Conservation (phyloP, 768 basidiomycete genomes). For the Coprinellus micaceus region DNA sequence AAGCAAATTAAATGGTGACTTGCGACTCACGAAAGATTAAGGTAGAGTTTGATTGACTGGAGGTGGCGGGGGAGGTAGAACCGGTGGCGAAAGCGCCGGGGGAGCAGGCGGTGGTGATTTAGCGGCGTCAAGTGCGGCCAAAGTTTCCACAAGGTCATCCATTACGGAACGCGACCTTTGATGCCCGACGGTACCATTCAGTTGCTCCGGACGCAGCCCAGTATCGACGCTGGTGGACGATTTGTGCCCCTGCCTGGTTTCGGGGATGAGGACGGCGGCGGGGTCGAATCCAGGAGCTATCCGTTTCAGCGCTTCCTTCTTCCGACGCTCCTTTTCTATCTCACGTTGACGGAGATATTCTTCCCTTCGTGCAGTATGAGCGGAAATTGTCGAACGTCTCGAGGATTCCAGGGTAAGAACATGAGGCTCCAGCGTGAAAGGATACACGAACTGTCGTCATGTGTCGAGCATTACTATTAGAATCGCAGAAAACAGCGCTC, state of each 20-base stretch:
- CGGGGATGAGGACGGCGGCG: slow-evolving; percentile 53
- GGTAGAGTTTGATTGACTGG: neutral
- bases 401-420: slow-evolving; percentile 72
- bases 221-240: slow-evolving; percentile 10
- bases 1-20: too few relatives aligned
- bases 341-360: slow-evolving; percentile 67
- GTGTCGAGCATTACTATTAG: slow-evolving; percentile 5
- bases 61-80: neutral
- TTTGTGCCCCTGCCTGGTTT: slow-evolving; percentile 15
- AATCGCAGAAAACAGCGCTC: neutral
- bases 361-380: slow-evolving; percentile 64
- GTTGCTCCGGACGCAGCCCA: neutral
- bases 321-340: slow-evolving; percentile 68
- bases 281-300: slow-evolving; percentile 88
- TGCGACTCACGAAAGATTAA: neutral
- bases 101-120: neutral
- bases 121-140: slow-evolving; percentile 60
- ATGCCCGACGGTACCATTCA: slow-evolving; percentile 11
- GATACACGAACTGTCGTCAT: slow-evolving; percentile 80
- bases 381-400: slow-evolving; percentile 61
- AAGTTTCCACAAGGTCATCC: slow-evolving; percentile 78
- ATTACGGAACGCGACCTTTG: slow-evolving; percentile 54
- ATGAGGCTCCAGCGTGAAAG: slow-evolving; percentile 90
- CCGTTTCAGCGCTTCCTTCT: slow-evolving; percentile 63
- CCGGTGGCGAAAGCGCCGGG: slow-evolving; percentile 2